These are phyloP conservation scores for Amphichorda felina DNA, from an alignment of 2,329 filamentous ascomycete species.

Conservation along the genomic window DNA sequence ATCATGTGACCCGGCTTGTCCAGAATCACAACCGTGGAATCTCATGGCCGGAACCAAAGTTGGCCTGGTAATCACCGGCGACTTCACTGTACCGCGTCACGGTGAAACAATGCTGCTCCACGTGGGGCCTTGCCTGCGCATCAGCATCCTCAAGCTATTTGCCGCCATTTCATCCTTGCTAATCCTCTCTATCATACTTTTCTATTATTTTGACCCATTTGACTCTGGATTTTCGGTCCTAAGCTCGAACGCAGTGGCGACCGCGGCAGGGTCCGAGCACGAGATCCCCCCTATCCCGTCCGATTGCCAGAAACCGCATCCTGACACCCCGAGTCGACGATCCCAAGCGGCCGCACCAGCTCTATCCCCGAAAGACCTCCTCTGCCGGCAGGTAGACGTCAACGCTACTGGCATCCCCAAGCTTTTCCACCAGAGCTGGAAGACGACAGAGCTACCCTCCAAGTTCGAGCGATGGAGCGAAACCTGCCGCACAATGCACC, in stretches of 20 bases:
- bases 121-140: background rate
- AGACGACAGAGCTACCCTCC: slow-evolving; percentile 9
- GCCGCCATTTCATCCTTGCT: background rate
- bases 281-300: background rate
- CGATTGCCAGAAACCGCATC: background rate
- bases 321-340: background rate
- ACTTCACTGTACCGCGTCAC: too few relatives aligned
- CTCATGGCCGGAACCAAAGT: too few relatives aligned
- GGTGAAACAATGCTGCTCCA: background rate
- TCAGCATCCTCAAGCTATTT: background rate
- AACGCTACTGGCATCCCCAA: slow-evolving; percentile 21
- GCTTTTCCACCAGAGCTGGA: slow-evolving; percentile 16
- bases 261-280: background rate
- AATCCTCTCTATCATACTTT: background rate
- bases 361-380: background rate
- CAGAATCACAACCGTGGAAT: too few relatives aligned
- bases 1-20: too few relatives aligned
- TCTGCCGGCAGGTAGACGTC: background rate
- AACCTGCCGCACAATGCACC: slow-evolving; percentile 15
- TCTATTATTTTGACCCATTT: background rate
- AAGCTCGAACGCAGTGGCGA: background rate
- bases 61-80: too few relatives aligned
- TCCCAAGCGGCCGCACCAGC: background rate
- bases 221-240: background rate
- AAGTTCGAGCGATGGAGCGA: slow-evolving; percentile 18